Evolutionary conservation across 2,329 filamentous ascomycete species (phyloP), one percentile per base, ranked within the genome.

Genomic region (Pestalotiopsis sp.): DNA sequence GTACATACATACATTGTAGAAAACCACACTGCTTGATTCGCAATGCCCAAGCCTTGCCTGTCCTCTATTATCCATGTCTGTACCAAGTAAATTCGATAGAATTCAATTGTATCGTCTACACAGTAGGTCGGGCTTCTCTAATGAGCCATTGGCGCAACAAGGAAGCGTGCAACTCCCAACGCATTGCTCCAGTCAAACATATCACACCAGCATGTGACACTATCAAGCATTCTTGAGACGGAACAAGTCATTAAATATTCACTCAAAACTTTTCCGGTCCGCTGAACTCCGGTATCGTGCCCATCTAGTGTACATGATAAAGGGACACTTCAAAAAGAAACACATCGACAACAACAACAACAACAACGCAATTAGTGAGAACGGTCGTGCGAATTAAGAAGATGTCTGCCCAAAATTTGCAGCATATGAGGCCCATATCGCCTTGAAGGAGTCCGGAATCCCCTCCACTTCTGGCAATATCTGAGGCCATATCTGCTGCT

Each of bases 271-370:
- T 76, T 65, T 76, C 75, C 73, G 74, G 73, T 72, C 73, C 73
- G 72, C 64, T 72, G 66, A 72, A 77, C 72, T 73, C 75, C 72
- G 68, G 65, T 75, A 71, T 71, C 71, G 72, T 72, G 70, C 70
- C 73, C 75, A 75, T 70, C 73, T 76, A 77, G 74, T 76, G 75
- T 76, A 77, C 76, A 77, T 74, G 61, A 31, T 58, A 31, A 20
- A 66, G 59, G 27, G 45, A 31, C 41, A 66, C 17, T 57, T 12
- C 70, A 74, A 71, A 25, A 39, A 63, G 75, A 74, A 74, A 74
- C 73, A 72, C 73, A 71, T 67, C 70, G 2, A 23, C 20, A 69
- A 74, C 71, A 58, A 59, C 45, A 23, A 23, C 20, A 69, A 74
- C 71, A 58, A 59, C 45, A 67, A 27, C 41, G 66, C 14, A 68